Percentiles rank a stretch among this genome's conserved stretches.
Evolutionary conservation across 1,284 basidiomycete genomes (phyloP).

Genomic region (Cryptococcus amylolentus): DNA sequence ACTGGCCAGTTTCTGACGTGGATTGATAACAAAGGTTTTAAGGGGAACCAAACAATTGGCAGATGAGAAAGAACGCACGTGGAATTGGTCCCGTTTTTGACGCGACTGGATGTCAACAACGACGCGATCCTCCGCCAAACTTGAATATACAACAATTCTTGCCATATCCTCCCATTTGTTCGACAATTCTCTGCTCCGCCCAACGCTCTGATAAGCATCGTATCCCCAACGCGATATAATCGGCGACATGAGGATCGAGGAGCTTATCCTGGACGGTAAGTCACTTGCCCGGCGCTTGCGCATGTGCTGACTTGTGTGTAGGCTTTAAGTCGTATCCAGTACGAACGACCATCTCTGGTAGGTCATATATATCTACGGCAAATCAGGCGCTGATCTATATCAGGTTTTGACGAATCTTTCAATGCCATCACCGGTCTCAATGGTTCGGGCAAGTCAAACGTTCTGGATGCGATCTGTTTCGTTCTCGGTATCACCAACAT

Average conservation of each 20-base stretch:
- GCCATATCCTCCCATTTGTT: too few relatives aligned
- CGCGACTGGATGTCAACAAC: too few relatives aligned
- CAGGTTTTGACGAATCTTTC: slow-evolving; percentile 91
- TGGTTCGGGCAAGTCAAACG: slow-evolving; percentile 89
- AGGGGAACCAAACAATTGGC: not conserved
- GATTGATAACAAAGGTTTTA: not conserved
- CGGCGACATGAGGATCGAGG: slow-evolving; percentile 68
- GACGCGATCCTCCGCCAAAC: not conserved
- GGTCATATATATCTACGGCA: slow-evolving; percentile 1
- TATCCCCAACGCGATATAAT: not conserved
- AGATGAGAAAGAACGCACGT: not conserved
- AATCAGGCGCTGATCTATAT: slow-evolving; percentile 6
- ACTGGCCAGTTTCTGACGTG: too few relatives aligned
- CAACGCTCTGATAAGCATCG: not conserved
- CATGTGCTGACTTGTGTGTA: slow-evolving; percentile 34
- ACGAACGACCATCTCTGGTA: slow-evolving; percentile 76
- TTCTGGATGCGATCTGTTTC: slow-evolving; percentile 95
- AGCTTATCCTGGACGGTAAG: slow-evolving; percentile 70
- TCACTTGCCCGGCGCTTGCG: not conserved
- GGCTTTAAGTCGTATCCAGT: slow-evolving; percentile 97
- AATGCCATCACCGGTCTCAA: slow-evolving; percentile 97
- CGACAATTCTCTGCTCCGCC: too few relatives aligned
- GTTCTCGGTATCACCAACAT: slow-evolving; percentile 95
- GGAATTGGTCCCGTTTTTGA: too few relatives aligned
- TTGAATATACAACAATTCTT: not conserved